Evolutionary conservation across 192 early-diverging fungal genomes (phyloP).

Genomic region (Backusella westeae): DNA sequence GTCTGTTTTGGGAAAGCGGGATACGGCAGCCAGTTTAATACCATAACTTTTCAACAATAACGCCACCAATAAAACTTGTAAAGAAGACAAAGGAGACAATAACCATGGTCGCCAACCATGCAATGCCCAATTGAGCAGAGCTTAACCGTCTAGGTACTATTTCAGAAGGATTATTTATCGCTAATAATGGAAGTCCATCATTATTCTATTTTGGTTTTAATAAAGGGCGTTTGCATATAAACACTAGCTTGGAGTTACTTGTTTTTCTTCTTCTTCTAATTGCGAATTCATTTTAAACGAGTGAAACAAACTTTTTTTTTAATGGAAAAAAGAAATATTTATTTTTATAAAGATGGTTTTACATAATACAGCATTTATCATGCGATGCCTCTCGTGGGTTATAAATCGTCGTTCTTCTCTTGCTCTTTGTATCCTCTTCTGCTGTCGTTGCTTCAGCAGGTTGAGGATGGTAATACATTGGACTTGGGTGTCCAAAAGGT

Average conservation of each 20-base stretch:
- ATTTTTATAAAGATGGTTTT: neutral
- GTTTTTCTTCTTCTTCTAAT: neutral
- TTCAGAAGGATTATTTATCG: neutral
- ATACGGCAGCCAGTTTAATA: neutral
- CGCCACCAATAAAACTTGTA: conserved; percentile 2
- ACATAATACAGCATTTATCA: conserved; percentile 6
- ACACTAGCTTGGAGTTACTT: neutral
- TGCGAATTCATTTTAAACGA: neutral
- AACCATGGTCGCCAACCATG: neutral
- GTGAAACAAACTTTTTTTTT: neutral
- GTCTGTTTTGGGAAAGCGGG: neutral
- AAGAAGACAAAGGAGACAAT: neutral
- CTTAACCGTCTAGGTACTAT: neutral
- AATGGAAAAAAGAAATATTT: neutral
- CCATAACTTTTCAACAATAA: neutral
- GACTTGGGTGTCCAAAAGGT: neutral
- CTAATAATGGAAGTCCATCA: neutral
- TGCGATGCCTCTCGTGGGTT: neutral
- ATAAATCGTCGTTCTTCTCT: neutral
- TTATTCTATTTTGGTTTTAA: neutral
- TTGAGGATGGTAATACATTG: conserved; percentile 3
- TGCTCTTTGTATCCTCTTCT: neutral
- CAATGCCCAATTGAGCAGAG: neutral
- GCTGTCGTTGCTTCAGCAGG: neutral
- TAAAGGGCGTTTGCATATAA: neutral